Evolutionary conservation across 352 stramenopile genomes (phyloP).

Genomic region (Blastocystis hominis): DNA sequence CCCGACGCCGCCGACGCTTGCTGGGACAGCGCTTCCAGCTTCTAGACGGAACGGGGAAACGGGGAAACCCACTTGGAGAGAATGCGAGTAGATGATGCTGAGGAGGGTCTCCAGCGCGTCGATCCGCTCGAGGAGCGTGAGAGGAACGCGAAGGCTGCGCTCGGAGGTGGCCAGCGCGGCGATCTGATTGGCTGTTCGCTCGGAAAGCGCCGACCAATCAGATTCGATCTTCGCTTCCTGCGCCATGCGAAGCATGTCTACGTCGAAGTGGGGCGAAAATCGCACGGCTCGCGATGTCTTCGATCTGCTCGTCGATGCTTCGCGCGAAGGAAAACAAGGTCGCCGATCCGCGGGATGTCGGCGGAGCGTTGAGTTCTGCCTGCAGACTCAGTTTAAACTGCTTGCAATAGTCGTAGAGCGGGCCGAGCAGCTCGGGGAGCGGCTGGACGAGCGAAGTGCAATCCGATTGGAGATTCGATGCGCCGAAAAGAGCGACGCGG

Average conservation of each 20-base stretch:
- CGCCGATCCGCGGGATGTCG: not conserved
- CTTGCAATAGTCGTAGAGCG: constrained; percentile 40
- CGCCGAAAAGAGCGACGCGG: constrained; percentile 21
- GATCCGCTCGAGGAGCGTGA: not conserved
- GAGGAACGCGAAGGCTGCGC: not conserved
- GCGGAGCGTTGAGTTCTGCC: constrained; percentile 29
- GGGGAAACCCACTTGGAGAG: not conserved
- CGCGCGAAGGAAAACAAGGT: not conserved
- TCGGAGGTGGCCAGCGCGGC: not conserved
- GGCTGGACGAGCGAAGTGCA: not conserved
- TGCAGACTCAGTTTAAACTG: constrained; percentile 35
- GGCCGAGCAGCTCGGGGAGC: constrained; percentile 23
- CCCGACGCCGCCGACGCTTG: not conserved
- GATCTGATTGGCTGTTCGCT: not conserved
- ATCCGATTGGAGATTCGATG: constrained; percentile 15
- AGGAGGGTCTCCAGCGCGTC: not conserved
- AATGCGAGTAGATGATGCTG: not conserved
- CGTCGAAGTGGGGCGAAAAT: not conserved
- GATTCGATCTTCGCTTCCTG: not conserved
- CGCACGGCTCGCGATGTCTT: not conserved
- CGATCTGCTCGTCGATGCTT: constrained; percentile 2
- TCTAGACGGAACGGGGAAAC: not conserved
- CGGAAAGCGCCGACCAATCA: not conserved
- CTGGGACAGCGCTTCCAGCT: not conserved
- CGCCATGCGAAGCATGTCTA: not conserved